Evolutionary conservation across 805 yeast species (phyloP), one percentile per base, ranked within the genome.

Genomic region (Zygosaccharomyces siamensis): DNA sequence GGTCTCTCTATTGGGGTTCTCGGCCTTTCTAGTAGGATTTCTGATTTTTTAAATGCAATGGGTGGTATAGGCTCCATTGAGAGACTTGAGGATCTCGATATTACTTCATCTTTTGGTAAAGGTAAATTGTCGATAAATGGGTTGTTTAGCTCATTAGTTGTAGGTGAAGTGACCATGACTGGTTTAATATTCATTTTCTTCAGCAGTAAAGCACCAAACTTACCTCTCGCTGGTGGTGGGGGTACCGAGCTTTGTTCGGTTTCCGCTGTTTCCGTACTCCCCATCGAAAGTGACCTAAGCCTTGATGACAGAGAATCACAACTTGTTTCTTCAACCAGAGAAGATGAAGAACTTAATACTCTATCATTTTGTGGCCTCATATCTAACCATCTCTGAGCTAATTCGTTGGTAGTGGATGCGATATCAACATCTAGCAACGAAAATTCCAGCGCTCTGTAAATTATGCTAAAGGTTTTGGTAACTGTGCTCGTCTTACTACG

Each of bases 131-230:
- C 53, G 43, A 55, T 52, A 33, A 56, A 51, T 4, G 63, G 62
- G 40, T 59, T 61, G 5, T 41, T 41, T 36, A 55, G 53, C 11
- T 56, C 58, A 5, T 45, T 55, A 5, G 58, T 55, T 26, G 50
- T 46, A 2, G 71, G 69, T 28, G 70, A 61, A 27, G 65, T 64
- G 30, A 71, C 60, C 35, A 70, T 54, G 2, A 71, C 63, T 0
- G 76, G 73, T 42, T 64, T 65, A 20, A 72, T 59, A 50, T 72
- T 72, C 72, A 72, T 65, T 45, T 70, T 72, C n/a, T 70, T 67
- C 52, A 71, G 57, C 11, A 72, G 57, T 30, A 65, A 56, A 16
- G 73, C 72, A 5, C 77, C 77, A 30, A 71, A 66, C 35, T 54
- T 59, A 30, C 51, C 50, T 36, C 54, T 21, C 12, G 47, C 41